Evolutionary conservation across 352 stramenopile species (phyloP).

Genomic region (Phytophthora megakarya): DNA sequence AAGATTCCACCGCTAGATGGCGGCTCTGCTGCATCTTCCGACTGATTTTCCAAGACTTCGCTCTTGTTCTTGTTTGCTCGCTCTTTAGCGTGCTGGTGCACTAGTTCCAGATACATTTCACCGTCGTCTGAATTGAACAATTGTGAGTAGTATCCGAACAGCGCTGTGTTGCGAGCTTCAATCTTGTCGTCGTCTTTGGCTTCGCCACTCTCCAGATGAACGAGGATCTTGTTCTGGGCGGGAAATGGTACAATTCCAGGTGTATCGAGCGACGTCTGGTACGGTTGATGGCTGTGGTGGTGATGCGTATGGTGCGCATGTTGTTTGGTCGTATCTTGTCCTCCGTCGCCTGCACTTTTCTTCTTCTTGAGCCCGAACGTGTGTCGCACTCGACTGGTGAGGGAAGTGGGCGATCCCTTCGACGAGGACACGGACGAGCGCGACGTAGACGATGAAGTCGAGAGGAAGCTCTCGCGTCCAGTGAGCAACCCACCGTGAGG

Average conservation of each 20-base stretch:
- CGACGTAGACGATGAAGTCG: slow-evolving; percentile 51
- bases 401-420: slow-evolving; percentile 31
- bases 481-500: slow-evolving; percentile 18
- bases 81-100: slow-evolving; percentile 37
- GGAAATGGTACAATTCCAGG: slow-evolving; percentile 51
- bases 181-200: slow-evolving; percentile 64
- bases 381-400: slow-evolving; percentile 36
- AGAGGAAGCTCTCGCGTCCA: slow-evolving; percentile 48
- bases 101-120: slow-evolving; percentile 58
- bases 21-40: slow-evolving; percentile 7
- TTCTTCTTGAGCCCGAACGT: slow-evolving; percentile 37
- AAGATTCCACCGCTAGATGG: slow-evolving; percentile 27
- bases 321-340: slow-evolving; percentile 18
- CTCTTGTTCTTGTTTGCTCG: slow-evolving; percentile 36
- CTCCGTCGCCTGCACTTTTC: slow-evolving; percentile 2
- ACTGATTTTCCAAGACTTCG: slow-evolving; percentile 11
- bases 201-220: slow-evolving; percentile 52
- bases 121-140: slow-evolving; percentile 69
- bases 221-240: slow-evolving; percentile 47
- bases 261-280: slow-evolving; percentile 16
- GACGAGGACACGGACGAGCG: slow-evolving; percentile 48
- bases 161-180: slow-evolving; percentile 37
- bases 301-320: slow-evolving; percentile 15
- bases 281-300: slow-evolving; percentile 9
- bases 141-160: slow-evolving; percentile 74